Base-by-base conservation (phyloP, 148 eudicot species). In the Vaccinium macrocarpon region DNA sequence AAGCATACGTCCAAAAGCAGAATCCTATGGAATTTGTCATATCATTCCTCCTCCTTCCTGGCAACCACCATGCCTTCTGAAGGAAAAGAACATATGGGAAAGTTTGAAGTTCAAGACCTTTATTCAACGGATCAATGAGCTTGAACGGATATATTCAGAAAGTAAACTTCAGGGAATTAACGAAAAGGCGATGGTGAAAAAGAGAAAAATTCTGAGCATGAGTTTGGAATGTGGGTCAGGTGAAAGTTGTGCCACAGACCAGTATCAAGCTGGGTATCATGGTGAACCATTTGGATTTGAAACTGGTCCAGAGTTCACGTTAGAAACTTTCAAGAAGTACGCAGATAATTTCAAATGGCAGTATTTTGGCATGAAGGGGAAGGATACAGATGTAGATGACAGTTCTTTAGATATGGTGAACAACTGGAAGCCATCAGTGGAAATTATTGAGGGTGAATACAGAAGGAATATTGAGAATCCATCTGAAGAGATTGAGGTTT, bases 31-130 rank as follows among this genome's bases (percentile, higher is more conserved):
- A 80, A 85, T 95, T 48, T 95, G 98, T 68, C 92, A 96, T 62
- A 92, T 96, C 84, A 88, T 93, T 76, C 98, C 98, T 84, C 98
- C 98, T 82, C 86, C 91, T 88, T 91, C 96, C 16, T 95, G 97
- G 96, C 81, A 88, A 87, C 87, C 92, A 15, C 95, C 95, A 16
- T 85, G 86, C 87, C 88, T 89, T 81, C 70, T 93, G n/a, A 88
- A 86, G 86, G 92, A 90, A 62, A 87, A 86, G 53, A 76, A 84
- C 46, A 81, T 78, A n/a, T 90, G 92, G 92, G 87, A 88, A 78
- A 84, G 71, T 84, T 84, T 57, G 13, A 87, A 84, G 76, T 91
- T 95, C 82, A 59, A 84, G 78, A 87, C 98, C 62, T 68, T 27
- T 87, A 53, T 87, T 82, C 94, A 96, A 83, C 79, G 70, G 48